A percentile compares a stretch with the other conserved stretches of the same genome.
phyloP scores from a whole-genome alignment of 768 basidiomycete genomes.

The Tephrocybe sp. region DNA sequence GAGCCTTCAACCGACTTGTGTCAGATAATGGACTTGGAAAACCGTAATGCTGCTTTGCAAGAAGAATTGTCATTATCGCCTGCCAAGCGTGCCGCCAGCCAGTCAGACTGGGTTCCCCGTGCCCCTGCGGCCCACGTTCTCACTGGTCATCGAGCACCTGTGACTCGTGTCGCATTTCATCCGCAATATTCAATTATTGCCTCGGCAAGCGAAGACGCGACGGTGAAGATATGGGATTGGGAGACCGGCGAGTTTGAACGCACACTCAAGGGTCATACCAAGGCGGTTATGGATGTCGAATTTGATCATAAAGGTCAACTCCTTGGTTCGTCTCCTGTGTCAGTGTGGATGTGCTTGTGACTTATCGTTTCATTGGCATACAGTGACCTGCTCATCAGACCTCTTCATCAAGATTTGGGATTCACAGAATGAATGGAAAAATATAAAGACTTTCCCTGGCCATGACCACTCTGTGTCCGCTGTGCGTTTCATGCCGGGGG shows the following conservation, averaged over 20 bases:
- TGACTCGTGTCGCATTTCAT: conserved; percentile 83
- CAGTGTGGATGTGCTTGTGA: not conserved
- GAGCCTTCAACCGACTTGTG: not conserved
- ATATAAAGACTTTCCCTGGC: conserved; percentile 80
- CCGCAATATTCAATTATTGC: conserved; percentile 81
- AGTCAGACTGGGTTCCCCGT: conserved; percentile 86
- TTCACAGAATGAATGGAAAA: conserved; percentile 86
- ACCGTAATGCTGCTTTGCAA: conserved; percentile 73
- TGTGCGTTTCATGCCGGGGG: conserved; percentile 81
- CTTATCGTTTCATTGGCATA: not conserved
- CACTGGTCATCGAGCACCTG: conserved; percentile 70
- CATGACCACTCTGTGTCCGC: conserved; percentile 91
- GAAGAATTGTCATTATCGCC: conserved; percentile 59
- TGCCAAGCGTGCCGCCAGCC: conserved; percentile 54
- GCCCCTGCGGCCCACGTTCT: conserved; percentile 79
- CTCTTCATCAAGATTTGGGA: conserved; percentile 94
- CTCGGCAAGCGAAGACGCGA: conserved; percentile 85
- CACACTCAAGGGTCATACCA: conserved; percentile 90
- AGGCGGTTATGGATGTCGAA: conserved; percentile 82
- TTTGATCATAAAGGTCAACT: conserved; percentile 84
- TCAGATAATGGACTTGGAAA: conserved; percentile 95
- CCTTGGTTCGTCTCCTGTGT: conserved; percentile 73
- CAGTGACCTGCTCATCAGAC: conserved; percentile 74
- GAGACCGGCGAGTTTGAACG: conserved; percentile 92
- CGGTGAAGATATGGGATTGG: conserved; percentile 95